phyloP scores from a whole-genome alignment of 257 asterid species.

The Lavandula angustifolia region DNA sequence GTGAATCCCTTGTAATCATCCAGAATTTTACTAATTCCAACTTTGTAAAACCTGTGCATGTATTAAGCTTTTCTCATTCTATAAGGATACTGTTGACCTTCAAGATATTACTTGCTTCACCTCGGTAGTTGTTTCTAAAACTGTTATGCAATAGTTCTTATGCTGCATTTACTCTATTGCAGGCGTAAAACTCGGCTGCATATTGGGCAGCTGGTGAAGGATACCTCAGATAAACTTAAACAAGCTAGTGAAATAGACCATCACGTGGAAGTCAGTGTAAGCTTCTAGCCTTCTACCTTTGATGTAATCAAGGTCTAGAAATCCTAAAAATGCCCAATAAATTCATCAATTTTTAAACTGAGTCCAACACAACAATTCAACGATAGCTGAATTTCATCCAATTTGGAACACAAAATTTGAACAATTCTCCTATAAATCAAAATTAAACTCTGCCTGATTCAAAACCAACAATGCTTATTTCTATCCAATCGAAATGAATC shows the following conservation, averaged over 20 bases:
- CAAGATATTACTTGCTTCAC: constrained; percentile 10
- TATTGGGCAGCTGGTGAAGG: constrained; percentile 87
- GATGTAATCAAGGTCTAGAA: neutral
- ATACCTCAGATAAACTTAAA: constrained; percentile 91
- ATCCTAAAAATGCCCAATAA: no score
- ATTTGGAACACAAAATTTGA: no score
- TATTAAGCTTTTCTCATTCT: neutral
- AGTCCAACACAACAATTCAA: no score
- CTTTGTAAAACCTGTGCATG: neutral
- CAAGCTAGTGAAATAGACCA: constrained; percentile 92
- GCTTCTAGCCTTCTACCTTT: constrained; percentile 28
- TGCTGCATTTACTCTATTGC: constrained; percentile 30
- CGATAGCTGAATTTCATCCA: no score
- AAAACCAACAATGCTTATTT: no score
- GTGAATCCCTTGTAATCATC: constrained; percentile 4
- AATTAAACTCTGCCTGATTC: no score
- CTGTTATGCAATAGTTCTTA: constrained; percentile 16
- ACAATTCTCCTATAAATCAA: no score
- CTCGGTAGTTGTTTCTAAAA: neutral
- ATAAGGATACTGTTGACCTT: neutral
- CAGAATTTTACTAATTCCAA: neutral
- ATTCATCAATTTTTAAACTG: no score
- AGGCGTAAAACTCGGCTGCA: constrained; percentile 89
- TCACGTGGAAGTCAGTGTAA: constrained; percentile 73
- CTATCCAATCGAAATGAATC: no score